Conservation (phyloP, 768 basidiomycete species). For the Leccinum imitatum region DNA sequence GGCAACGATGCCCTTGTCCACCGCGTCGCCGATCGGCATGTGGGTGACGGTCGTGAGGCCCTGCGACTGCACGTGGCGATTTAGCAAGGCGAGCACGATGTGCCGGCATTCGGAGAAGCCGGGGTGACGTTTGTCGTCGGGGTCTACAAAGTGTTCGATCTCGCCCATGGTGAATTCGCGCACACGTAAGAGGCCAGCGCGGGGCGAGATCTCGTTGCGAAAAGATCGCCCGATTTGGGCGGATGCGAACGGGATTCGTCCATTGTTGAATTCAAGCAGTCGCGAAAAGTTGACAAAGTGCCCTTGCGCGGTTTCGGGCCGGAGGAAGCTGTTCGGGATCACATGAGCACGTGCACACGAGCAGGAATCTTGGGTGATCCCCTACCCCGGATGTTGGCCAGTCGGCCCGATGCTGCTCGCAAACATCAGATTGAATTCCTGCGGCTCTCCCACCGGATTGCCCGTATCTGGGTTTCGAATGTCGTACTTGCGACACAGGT, state of each 20-base stretch:
- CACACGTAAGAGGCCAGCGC: conserved; percentile 93
- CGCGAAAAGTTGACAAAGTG: conserved; percentile 99
- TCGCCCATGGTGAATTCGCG: conserved; percentile 99
- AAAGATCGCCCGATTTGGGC: conserved; percentile 96
- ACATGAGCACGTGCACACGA: not conserved
- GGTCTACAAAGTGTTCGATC: conserved; percentile 99
- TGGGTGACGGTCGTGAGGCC: conserved; percentile 64
- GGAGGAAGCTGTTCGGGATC: conserved; percentile 67
- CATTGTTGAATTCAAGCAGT: conserved; percentile 97
- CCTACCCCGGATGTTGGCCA: conserved; percentile 90
- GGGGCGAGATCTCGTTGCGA: conserved; percentile 97
- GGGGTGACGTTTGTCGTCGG: conserved; percentile 82
- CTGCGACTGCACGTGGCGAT: conserved; percentile 77
- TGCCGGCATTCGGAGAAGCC: conserved; percentile 82
- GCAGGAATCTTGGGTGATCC: not conserved
- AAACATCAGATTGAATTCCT: conserved; percentile 99
- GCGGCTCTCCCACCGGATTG: conserved; percentile 90
- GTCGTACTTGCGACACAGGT: conserved; percentile 75
- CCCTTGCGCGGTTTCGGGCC: conserved; percentile 97
- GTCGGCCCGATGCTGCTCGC: conserved; percentile 96
- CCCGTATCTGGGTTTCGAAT: conserved; percentile 90
- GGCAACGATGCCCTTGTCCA: conserved; percentile 81
- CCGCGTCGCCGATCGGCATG: conserved; percentile 87
- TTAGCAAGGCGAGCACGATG: conserved; percentile 71
- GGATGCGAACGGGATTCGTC: conserved; percentile 93